A percentile compares a stretch with the other conserved stretches of the same genome.
Evolutionary conservation across 495 filamentous ascomycete genomes (phyloP).

Genomic region (Articulospora tetracladia): DNA sequence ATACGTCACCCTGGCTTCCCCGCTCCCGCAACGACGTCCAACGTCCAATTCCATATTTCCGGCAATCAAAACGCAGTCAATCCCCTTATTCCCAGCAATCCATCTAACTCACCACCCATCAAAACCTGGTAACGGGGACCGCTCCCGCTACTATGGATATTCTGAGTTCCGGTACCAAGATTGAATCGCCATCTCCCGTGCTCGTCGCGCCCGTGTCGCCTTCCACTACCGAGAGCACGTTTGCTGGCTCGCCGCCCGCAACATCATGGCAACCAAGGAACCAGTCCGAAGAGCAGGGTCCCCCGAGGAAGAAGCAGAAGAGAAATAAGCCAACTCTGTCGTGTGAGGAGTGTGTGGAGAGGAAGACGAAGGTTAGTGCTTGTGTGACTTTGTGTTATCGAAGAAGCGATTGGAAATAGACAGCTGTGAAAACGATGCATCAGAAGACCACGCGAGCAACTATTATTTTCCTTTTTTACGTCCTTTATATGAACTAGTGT

Average conservation of each 20-base stretch:
- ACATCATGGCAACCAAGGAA: background rate
- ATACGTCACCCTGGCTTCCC: no score
- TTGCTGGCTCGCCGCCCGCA: constrained; percentile 5
- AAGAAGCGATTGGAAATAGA: background rate
- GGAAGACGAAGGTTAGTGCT: constrained; percentile 60
- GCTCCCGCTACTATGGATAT: no score
- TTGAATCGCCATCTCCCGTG: constrained; percentile 3
- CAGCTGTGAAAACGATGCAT: background rate
- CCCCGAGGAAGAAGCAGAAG: constrained; percentile 60
- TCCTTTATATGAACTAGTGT: no score
- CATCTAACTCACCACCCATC: background rate
- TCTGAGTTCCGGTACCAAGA: background rate
- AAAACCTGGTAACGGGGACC: no score
- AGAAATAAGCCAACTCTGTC: constrained; percentile 73
- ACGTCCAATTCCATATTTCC: no score
- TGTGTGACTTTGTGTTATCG: background rate
- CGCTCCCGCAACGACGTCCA: no score
- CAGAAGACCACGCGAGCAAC: background rate
- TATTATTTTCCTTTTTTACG: no score
- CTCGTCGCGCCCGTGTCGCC: constrained; percentile 12
- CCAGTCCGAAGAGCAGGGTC: constrained; percentile 18
- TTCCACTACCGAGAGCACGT: constrained; percentile 11
- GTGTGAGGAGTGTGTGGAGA: constrained; percentile 67
- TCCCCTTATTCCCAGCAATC: constrained; percentile 28
- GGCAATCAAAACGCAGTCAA: background rate